Evolutionary conservation across 2,329 filamentous ascomycete genomes (phyloP), one percentile per base, ranked within the genome.

Genomic region (Byssothecium circinans): DNA sequence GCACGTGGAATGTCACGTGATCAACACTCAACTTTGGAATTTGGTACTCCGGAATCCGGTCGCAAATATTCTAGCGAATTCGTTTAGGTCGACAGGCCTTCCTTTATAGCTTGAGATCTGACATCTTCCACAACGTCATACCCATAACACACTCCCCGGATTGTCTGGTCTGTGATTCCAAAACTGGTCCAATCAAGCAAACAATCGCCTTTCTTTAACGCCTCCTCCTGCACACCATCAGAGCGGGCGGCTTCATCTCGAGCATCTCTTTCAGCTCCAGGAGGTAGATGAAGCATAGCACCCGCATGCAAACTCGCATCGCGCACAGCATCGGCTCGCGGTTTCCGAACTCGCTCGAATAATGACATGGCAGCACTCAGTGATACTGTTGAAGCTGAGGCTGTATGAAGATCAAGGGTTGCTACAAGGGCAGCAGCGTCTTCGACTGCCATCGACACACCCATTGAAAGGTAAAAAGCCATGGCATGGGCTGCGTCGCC

Each of bases 401-500:
- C 11, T 29, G 22, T 29, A 15, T 27, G 11, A 11, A 17, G 14
- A 12, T 49, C 42, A 18, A 55, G 23, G 3, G 41, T 33, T 15
- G 41, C 25, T 22, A 30, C 39, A 4, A 57, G 41, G 6, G 44
- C 50, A 11, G 47, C 45, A n/a, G 56, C 56, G 46, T 59, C 56
- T 23, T 57, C 52, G 12, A 57, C 54, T n/a, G 56, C 56, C 29
- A 57, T 36, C 8, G 49, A 48, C n/a, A 55, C 56, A 8, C 56
- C 56, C 51, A 54, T 54, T 14, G 46, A 49, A n/a, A 56, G 49
- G 19, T 54, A 56, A 35, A 54, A 54, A 6, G 53, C 49, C 56
- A 58, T 58, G 19, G 53, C 47, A 20, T 51, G 53, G 8, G 50
- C 50, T 25, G 50, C 53, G 18, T 59, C 56, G 10, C 56, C 54